Evolutionary conservation across 2,329 filamentous ascomycete genomes (phyloP).

Genomic region (Calycina herbarum): DNA sequence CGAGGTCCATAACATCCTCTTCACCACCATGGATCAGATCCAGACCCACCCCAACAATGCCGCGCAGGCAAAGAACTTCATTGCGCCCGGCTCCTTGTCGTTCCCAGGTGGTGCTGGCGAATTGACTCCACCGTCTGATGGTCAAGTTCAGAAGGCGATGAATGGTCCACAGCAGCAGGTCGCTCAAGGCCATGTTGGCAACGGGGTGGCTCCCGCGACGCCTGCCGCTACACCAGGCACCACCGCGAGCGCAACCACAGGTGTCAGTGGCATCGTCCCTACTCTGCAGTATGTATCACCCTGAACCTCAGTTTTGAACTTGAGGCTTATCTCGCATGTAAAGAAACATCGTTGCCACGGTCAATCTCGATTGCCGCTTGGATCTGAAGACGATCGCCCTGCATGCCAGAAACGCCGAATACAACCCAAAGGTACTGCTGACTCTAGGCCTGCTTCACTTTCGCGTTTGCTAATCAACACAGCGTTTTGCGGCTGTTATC

Average conservation of each 20-base stretch:
- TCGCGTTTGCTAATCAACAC: slow-evolving; percentile 41
- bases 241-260: slow-evolving; percentile 56
- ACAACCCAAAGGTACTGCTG: slow-evolving; percentile 87
- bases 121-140: slow-evolving; percentile 76
- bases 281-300: slow-evolving; percentile 91
- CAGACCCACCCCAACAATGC: slow-evolving; percentile 91
- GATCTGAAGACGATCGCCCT: slow-evolving; percentile 98
- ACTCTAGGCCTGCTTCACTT: slow-evolving; percentile 46
- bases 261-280: slow-evolving; percentile 86
- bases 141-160: slow-evolving; percentile 44
- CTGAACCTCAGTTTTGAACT: slow-evolving; percentile 36
- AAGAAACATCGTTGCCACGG: slow-evolving; percentile 99
- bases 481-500: slow-evolving; percentile 98
- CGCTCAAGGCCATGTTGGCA: slow-evolving; percentile 62
- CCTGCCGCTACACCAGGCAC: slow-evolving; percentile 89
- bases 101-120: slow-evolving; percentile 85
- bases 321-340: slow-evolving; percentile 53
- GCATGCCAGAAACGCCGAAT: slow-evolving; percentile 97
- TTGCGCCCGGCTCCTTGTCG: slow-evolving; percentile 85
- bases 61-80: slow-evolving; percentile 93
- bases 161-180: slow-evolving; percentile 57
- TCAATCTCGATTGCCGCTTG: slow-evolving; percentile 95
- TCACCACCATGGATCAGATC: slow-evolving; percentile 76
- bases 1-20: slow-evolving; percentile 18
- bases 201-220: slow-evolving; percentile 83